Evolutionary conservation across 257 asterid genomes (phyloP), one percentile per base, ranked within the genome.

Genomic region (Datura wrightii): DNA sequence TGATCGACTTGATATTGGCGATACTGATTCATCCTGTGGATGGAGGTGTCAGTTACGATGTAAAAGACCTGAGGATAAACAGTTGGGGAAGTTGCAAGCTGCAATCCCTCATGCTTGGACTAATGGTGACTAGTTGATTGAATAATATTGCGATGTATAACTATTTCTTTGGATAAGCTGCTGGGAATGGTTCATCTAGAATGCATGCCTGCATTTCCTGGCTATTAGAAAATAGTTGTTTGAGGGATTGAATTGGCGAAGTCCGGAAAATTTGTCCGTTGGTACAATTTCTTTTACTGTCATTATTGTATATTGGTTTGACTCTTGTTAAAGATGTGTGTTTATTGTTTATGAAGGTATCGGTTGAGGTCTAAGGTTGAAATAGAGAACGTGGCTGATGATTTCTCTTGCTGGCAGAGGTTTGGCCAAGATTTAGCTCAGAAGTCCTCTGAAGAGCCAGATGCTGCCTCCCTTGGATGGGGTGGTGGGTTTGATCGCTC

Each of bases 321-420:
- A 76, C 0, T 76, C 46, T 31, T 31, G 82, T 50, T 3, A 76
- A 76, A 76, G 9, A 50, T 50, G 42, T 50, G 5, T 14, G 78
- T 84, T 1, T 36, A 55, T n/a, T 86, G 72, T 56, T 31, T 66
- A 87, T 31, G 83, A 93, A 96, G 99, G 86, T 96, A 93, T 44
- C 90, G 96, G 55, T 88, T 96, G 91, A 92, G 97, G 90, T 92
- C 98, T 79, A 94, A 93, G 89, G 98, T 96, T 84, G 97, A 96
- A 19, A 93, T 96, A 79, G 98, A 96, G 87, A 90, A 86, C 34
- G 85, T 94, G 83, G 91, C 89, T 2, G 91, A 89, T 60, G 92
- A 92, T 18, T 94, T 92, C 83, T 82, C 90, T 84, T 96, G 99
- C 80, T 96, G 99, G 98, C 99, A 96, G 88, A 90, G 95, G 56